These are phyloP conservation scores for Juncus inflexus DNA, from an alignment of 176 grass and related monocot genomes.

Conservation along the genomic window DNA sequence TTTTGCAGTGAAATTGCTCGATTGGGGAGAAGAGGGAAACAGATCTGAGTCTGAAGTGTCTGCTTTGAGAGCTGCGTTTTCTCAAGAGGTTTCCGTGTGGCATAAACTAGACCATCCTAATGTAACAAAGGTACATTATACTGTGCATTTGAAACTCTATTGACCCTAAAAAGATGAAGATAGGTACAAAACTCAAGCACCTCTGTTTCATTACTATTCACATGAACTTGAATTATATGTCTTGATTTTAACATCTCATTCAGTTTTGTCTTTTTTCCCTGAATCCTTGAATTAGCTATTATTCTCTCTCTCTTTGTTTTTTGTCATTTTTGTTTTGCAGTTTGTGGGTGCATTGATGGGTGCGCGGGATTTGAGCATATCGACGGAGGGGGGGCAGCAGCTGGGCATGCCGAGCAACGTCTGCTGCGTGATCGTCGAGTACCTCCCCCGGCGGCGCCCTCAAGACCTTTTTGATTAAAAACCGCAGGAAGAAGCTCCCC, in stretches of 20 bases:
- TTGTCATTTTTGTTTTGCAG: slow-evolving; percentile 31
- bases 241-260: too few relatives aligned
- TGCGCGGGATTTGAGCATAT: slow-evolving; percentile 83
- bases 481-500: slow-evolving; percentile 88
- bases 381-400: slow-evolving; percentile 85
- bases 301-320: background rate
- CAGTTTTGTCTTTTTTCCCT: too few relatives aligned
- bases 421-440: slow-evolving; percentile 91
- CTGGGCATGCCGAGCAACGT: slow-evolving; percentile 87
- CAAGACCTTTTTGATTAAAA: slow-evolving; percentile 99
- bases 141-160: too few relatives aligned
- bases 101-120: slow-evolving; percentile 98
- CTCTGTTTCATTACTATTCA: too few relatives aligned
- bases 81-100: slow-evolving; percentile 95
- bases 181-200: too few relatives aligned
- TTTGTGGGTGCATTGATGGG: slow-evolving; percentile 97
- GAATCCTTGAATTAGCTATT: too few relatives aligned
- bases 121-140: slow-evolving; percentile 66
- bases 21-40: slow-evolving; percentile 95
- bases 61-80: slow-evolving; percentile 74
- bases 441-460: slow-evolving; percentile 88
- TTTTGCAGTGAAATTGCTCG: slow-evolving; percentile 86
- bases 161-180: too few relatives aligned
- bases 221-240: too few relatives aligned
- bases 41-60: slow-evolving; percentile 75